Percentiles rank a stretch among this genome's conserved stretches.
Conservation (phyloP, 108 stramenopile species). For the Skeletonema tropicum region DNA sequence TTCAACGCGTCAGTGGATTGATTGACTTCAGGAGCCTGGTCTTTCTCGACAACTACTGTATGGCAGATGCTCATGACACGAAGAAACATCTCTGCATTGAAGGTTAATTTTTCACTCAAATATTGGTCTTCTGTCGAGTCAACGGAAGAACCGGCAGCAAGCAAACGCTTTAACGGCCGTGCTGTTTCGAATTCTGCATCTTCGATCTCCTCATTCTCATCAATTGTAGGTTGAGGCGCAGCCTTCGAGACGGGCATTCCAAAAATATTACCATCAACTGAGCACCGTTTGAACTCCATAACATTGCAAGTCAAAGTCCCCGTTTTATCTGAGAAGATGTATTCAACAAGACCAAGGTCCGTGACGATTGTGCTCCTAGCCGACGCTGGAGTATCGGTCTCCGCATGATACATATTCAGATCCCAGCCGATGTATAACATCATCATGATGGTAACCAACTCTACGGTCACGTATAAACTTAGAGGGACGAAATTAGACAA, state of each 20-base stretch:
- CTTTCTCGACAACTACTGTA: conserved; percentile 92
- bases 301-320: conserved; percentile 98
- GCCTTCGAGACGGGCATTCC: conserved; percentile 81
- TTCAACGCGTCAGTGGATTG: background rate
- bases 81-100: conserved; percentile 91
- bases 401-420: conserved; percentile 90
- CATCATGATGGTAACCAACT: conserved; percentile 73
- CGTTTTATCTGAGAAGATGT: conserved; percentile 96
- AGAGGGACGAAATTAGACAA: conserved; percentile 91
- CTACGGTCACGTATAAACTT: conserved; percentile 90
- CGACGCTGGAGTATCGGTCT: conserved; percentile 83
- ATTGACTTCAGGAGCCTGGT: conserved; percentile 51
- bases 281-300: conserved; percentile 97
- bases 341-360: conserved; percentile 94
- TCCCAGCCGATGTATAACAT: conserved; percentile 83
- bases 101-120: conserved; percentile 48
- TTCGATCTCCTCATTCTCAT: conserved; percentile 17
- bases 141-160: conserved; percentile 53
- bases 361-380: conserved; percentile 88
- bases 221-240: conserved; percentile 20
- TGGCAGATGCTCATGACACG: conserved; percentile 91
- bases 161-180: conserved; percentile 61
- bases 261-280: conserved; percentile 86
- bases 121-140: background rate
- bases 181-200: conserved; percentile 30